Evolutionary conservation across 2,329 filamentous ascomycete species (phyloP), one percentile per base, ranked within the genome.

Genomic region (Colletotrichum sublineola): DNA sequence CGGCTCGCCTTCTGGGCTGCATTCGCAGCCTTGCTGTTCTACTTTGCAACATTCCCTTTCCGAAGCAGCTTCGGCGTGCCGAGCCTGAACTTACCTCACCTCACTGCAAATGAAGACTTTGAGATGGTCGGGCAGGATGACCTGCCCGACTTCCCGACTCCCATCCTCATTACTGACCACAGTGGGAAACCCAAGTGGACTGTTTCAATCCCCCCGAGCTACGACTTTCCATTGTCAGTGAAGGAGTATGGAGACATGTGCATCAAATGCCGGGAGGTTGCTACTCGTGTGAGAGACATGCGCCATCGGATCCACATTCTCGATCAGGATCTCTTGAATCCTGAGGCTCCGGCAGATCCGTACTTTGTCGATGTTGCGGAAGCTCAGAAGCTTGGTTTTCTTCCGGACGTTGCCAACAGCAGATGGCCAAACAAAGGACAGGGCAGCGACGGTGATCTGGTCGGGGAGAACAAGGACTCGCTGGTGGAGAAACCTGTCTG

Each of bases 361-460:
- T 88, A 92, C 74, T 97, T 93, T 77, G 84, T 97, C 61, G 94
- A 97, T 76, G 89, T 96, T 1, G 83, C 85, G 18, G 92, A 95
- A 75, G 94, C 94, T 1, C 89, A 94, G 80, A 82, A 84, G 58
- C 85, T 86, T 48, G 92, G 90, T 0, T 82, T 94, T 20, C 82
- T 96, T 3, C 88, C 89, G 2, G 75, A 76, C 5, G 71, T 76
- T 57, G 76, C 82, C 52, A 79, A 80, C 7, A 60, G 62, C 29
- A 50, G 40, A 40, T 73, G 71, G 71, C 56, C 71, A 9, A 71
- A 42, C 67, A 71, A 73, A 31, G 71, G 68, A 4, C 71, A 71
- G 20, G 71, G 71, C 20, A 68, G 53, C 20, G 71, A 73, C 31
- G 82, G 82, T 36, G 78, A 79, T 6, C 79, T 90, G 20, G 84